Evolutionary conservation across 306 rosid species (phyloP).

Genomic region (Ormosia semicastrata): DNA sequence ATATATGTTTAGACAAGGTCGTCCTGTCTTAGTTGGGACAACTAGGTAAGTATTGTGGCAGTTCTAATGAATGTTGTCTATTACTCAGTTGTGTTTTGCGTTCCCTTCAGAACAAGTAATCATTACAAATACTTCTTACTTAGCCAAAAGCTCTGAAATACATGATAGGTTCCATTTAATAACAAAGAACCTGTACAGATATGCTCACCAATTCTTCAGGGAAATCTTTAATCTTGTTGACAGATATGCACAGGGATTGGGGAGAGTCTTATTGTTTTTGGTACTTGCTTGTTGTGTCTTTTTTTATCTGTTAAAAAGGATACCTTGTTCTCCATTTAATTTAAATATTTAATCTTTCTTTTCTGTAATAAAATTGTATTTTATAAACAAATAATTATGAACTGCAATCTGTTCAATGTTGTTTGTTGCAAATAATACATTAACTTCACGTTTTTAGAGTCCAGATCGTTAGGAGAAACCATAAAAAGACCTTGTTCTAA

Average conservation of each 20-base stretch:
- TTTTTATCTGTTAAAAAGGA: constrained; percentile 4
- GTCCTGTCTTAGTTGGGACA: constrained; percentile 96
- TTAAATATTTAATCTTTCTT: not conserved
- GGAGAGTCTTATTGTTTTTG: not conserved
- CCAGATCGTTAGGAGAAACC: constrained; percentile 3
- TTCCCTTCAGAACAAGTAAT: constrained; percentile 22
- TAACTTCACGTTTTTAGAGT: not conserved
- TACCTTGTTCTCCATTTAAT: not conserved
- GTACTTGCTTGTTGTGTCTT: constrained; percentile 11
- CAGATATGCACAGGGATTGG: constrained; percentile 4
- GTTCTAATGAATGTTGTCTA: constrained; percentile 14
- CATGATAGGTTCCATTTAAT: not conserved
- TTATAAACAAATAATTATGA: not conserved
- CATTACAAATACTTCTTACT: constrained; percentile 1
- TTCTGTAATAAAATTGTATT: not conserved
- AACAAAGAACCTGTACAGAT: not conserved
- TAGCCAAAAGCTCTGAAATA: not conserved
- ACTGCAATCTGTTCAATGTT: not conserved
- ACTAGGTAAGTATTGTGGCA: constrained; percentile 65
- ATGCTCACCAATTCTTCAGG: constrained; percentile 7
- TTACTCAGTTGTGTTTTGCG: not conserved
- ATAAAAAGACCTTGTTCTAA: not conserved
- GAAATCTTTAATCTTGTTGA: constrained; percentile 15
- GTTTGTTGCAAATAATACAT: not conserved
- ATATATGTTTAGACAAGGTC: constrained; percentile 84